Evolutionary conservation across 768 basidiomycete genomes (phyloP).

Genomic region (Pleurotus tuber-regium): DNA sequence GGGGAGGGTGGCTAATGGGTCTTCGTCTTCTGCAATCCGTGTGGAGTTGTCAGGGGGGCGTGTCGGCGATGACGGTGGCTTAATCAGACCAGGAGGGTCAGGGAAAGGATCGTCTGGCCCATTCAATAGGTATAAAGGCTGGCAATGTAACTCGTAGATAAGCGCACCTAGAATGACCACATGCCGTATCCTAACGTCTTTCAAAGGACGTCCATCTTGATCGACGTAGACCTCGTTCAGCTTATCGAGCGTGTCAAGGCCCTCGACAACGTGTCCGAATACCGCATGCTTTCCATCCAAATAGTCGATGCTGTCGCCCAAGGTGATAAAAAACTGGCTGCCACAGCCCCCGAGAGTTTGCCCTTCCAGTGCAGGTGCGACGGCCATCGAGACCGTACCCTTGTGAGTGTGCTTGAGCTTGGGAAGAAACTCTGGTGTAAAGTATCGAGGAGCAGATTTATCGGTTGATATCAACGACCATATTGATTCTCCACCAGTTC

Average conservation of each 20-base stretch:
- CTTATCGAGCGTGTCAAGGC: constrained; percentile 87
- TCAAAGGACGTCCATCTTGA: constrained; percentile 84
- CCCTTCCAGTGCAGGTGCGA: constrained; percentile 76
- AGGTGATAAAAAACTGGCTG: constrained; percentile 95
- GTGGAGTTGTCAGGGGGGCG: constrained; percentile 82
- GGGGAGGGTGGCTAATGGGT: constrained; percentile 70
- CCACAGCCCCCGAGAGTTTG: constrained; percentile 77
- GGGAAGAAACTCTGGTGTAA: constrained; percentile 78
- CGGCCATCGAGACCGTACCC: constrained; percentile 97
- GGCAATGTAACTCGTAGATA: no score
- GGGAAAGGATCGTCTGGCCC: constrained; percentile 95
- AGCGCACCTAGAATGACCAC: constrained; percentile 86
- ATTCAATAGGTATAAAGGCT: no score
- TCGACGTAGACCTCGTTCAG: constrained; percentile 91
- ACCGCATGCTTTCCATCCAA: constrained; percentile 91
- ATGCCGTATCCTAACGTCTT: constrained; percentile 93
- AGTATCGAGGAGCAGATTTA: constrained; percentile 65
- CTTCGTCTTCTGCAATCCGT: constrained; percentile 94
- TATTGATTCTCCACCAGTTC: constrained; percentile 89
- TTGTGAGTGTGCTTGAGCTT: constrained; percentile 78
- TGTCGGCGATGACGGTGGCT: constrained; percentile 75
- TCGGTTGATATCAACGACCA: constrained; percentile 63
- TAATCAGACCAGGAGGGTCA: constrained; percentile 74
- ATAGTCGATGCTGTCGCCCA: constrained; percentile 89
- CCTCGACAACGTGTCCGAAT: constrained; percentile 95